Percentiles rank a stretch among this genome's conserved stretches.
phyloP scores from a whole-genome alignment of 108 stramenopile genomes.

The Pseudonitzschia delicatissima region DNA sequence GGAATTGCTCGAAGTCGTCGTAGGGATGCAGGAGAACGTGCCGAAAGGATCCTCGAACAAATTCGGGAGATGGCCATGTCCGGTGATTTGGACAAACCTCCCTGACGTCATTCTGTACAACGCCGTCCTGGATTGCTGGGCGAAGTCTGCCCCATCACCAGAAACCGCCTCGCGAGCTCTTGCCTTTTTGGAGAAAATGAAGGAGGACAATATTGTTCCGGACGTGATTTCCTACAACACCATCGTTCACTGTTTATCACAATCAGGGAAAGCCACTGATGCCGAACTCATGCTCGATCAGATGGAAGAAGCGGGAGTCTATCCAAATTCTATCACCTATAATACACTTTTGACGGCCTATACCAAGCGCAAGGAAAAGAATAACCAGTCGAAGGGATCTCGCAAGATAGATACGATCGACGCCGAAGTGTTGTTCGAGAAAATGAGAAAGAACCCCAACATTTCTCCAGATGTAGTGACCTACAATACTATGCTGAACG shows the following conservation, averaged over 20 bases:
- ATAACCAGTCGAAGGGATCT: background rate
- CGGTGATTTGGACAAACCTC: constrained; percentile 51
- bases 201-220: constrained; percentile 19
- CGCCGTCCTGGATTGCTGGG: constrained; percentile 67
- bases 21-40: constrained; percentile 25
- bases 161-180: constrained; percentile 12
- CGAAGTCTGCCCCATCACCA: constrained; percentile 34
- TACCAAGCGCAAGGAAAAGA: background rate
- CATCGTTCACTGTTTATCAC: constrained; percentile 17
- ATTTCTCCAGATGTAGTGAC: constrained; percentile 40
- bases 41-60: constrained; percentile 38
- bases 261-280: constrained; percentile 13
- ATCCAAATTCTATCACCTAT: constrained; percentile 35
- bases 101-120: constrained; percentile 70
- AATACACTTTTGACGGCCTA: constrained; percentile 39
- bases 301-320: constrained; percentile 26
- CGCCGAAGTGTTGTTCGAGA: constrained; percentile 44
- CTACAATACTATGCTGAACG: constrained; percentile 28
- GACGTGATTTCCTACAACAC: constrained; percentile 40
- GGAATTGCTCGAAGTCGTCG: constrained; percentile 18
- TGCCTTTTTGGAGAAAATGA: constrained; percentile 21
- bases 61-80: constrained; percentile 62
- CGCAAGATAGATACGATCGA: constrained; percentile 36
- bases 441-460: constrained; percentile 46
- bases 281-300: constrained; percentile 33